phyloP scores from a whole-genome alignment of 805 yeast genomes.

The Tetrapisispora iriomotensis region DNA sequence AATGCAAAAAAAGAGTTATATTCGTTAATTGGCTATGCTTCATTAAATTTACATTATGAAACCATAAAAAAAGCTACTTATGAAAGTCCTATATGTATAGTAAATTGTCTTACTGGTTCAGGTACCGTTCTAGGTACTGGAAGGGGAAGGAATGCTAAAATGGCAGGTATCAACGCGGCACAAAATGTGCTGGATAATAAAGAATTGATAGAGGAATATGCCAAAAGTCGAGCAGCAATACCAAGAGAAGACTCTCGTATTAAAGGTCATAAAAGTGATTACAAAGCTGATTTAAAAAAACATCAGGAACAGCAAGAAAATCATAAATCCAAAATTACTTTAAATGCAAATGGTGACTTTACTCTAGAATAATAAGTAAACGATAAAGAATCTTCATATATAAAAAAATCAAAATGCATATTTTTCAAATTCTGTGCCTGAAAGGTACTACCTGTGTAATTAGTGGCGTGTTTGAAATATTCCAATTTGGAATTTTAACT shows the following conservation, averaged over 20 bases:
- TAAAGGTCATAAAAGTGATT: constrained; percentile 4
- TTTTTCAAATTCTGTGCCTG: no score
- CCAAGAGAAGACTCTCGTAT: constrained; percentile 34
- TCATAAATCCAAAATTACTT: constrained; percentile 1
- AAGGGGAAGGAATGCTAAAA: constrained; percentile 54
- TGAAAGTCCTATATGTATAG: constrained; percentile 38
- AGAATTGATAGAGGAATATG: constrained; percentile 52
- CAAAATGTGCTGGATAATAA: constrained; percentile 60
- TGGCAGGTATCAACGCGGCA: constrained; percentile 82
- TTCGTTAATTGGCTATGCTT: constrained; percentile 68
- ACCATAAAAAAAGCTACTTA: constrained; percentile 31
- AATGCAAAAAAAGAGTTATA: constrained; percentile 75
- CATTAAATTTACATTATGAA: constrained; percentile 50
- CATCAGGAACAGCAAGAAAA: not conserved
- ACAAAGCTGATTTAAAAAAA: constrained; percentile 4
- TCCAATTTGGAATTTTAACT: no score
- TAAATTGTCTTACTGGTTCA: constrained; percentile 55
- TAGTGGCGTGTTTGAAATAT: no score
- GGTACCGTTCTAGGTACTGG: constrained; percentile 64
- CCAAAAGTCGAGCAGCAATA: constrained; percentile 42
- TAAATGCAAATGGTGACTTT: constrained; percentile 8
- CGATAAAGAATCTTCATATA: not conserved
- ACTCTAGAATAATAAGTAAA: constrained; percentile 1
- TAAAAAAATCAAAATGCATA: not conserved
- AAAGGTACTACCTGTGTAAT: no score